phyloP scores from a whole-genome alignment of 495 filamentous ascomycete species.

The Xylaria grammica region DNA sequence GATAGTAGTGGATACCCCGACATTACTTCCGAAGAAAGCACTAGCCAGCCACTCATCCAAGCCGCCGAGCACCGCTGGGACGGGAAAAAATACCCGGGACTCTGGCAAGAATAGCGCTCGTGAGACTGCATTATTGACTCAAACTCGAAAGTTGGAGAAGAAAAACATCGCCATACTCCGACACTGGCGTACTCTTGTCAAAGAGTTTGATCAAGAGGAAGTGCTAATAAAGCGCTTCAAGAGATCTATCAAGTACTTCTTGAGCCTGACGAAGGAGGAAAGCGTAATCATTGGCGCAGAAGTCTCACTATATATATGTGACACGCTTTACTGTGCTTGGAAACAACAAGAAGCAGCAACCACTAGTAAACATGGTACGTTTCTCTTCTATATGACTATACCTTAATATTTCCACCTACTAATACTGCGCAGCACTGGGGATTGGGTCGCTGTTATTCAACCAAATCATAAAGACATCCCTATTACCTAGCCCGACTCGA shows the following conservation, averaged over 20 bases:
- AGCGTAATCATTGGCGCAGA: conserved; percentile 46
- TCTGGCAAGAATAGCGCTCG: conserved; percentile 29
- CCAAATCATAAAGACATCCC: conserved; percentile 29
- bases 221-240: conserved; percentile 45
- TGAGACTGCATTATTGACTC: conserved; percentile 33
- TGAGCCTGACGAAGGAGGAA: conserved; percentile 34
- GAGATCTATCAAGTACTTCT: conserved; percentile 52
- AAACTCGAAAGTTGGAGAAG: conserved; percentile 34
- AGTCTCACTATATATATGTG: conserved; percentile 52
- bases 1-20: conserved; percentile 42
- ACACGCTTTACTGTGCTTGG: conserved; percentile 37
- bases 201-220: conserved; percentile 37
- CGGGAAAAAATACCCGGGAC: conserved; percentile 23
- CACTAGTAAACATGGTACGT: conserved; percentile 14
- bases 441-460: conserved; percentile 22
- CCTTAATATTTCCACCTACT: not conserved
- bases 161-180: conserved; percentile 29
- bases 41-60: not conserved
- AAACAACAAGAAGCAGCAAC: conserved; percentile 24
- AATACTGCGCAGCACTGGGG: not conserved
- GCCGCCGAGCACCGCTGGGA: conserved; percentile 29
- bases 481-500: conserved; percentile 33
- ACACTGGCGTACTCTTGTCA: conserved; percentile 30
- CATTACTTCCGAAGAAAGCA: not conserved
- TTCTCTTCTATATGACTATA: not conserved